phyloP scores from a whole-genome alignment of 441 rosid genomes.

The Arabidopsis hybrid region DNA sequence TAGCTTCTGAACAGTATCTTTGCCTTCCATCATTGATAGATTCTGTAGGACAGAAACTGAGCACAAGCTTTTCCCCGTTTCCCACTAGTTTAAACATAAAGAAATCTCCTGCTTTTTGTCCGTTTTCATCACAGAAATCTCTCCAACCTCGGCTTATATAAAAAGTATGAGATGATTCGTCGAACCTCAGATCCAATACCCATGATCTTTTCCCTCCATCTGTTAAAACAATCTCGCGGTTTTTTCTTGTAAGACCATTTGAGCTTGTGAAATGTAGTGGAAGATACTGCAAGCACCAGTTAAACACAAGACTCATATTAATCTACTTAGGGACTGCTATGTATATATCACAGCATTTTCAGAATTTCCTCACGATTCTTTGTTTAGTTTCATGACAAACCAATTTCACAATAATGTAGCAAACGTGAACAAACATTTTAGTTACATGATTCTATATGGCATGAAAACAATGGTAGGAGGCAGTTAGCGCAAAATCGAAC shows the following conservation, averaged over 20 bases:
- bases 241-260: slow-evolving; percentile 19
- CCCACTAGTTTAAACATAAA: slow-evolving; percentile 20
- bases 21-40: neutral
- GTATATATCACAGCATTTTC: neutral
- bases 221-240: slow-evolving; percentile 14
- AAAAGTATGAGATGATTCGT: slow-evolving; percentile 4
- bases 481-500: neutral
- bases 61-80: slow-evolving; percentile 16
- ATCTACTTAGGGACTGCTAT: neutral
- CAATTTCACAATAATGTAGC: neutral
- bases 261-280: slow-evolving; percentile 28
- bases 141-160: slow-evolving; percentile 33
- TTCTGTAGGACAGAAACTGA: slow-evolving; percentile 2
- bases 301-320: neutral
- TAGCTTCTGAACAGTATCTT: slow-evolving; percentile 18
- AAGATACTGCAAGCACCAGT: slow-evolving; percentile 28
- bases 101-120: slow-evolving; percentile 19
- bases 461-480: neutral
- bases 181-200: slow-evolving; percentile 15
- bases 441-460: neutral
- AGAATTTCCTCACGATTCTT: neutral
- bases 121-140: slow-evolving; percentile 33
- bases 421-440: neutral
- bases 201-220: slow-evolving; percentile 37
- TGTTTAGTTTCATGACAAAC: neutral